Percentiles rank a stretch among this genome's conserved stretches.
These are phyloP conservation scores for Xenosphaeropsis pyriputrescens DNA, from an alignment of 2,329 filamentous ascomycete species.

Conservation along the genomic window DNA sequence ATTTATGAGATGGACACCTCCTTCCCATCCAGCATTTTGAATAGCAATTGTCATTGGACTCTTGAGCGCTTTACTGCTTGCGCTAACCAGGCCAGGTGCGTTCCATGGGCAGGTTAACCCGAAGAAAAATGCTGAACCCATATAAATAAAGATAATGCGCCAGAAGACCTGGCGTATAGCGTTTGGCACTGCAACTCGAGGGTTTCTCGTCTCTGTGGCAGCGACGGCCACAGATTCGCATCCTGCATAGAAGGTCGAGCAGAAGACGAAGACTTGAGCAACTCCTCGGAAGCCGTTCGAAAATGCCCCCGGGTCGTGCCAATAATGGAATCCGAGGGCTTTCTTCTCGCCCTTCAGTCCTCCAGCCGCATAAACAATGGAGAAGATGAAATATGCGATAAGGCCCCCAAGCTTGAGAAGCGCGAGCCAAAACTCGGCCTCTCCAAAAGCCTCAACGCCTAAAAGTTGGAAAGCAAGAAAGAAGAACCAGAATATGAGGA, in stretches of 20 bases:
- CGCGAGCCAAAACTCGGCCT: slow-evolving; percentile 63
- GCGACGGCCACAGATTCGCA: slow-evolving; percentile 44
- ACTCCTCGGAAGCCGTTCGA: slow-evolving; percentile 52
- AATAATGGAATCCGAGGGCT: slow-evolving; percentile 53
- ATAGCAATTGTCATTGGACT: slow-evolving; percentile 64
- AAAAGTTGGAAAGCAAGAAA: slow-evolving; percentile 55
- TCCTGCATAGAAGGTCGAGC: slow-evolving; percentile 57
- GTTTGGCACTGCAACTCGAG: slow-evolving; percentile 25
- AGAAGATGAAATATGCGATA: slow-evolving; percentile 59
- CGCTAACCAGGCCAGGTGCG: slow-evolving; percentile 45
- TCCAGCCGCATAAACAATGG: slow-evolving; percentile 55
- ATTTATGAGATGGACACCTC: slow-evolving; percentile 64
- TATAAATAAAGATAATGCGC: slow-evolving; percentile 38
- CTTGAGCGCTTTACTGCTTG: slow-evolving; percentile 46
- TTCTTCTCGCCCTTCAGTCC: slow-evolving; percentile 43
- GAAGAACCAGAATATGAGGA: slow-evolving; percentile 54
- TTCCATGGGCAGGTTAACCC: slow-evolving; percentile 61
- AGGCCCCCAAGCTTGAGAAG: slow-evolving; percentile 57
- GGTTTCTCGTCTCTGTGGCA: slow-evolving; percentile 23
- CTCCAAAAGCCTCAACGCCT: slow-evolving; percentile 59
- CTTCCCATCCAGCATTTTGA: slow-evolving; percentile 58
- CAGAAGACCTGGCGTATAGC: slow-evolving; percentile 25
- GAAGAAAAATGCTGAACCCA: slow-evolving; percentile 61
- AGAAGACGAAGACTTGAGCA: slow-evolving; percentile 53
- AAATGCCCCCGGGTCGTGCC: slow-evolving; percentile 57